Conservation (phyloP, 2,329 filamentous ascomycete genomes). For the Talaromyces sp. region DNA sequence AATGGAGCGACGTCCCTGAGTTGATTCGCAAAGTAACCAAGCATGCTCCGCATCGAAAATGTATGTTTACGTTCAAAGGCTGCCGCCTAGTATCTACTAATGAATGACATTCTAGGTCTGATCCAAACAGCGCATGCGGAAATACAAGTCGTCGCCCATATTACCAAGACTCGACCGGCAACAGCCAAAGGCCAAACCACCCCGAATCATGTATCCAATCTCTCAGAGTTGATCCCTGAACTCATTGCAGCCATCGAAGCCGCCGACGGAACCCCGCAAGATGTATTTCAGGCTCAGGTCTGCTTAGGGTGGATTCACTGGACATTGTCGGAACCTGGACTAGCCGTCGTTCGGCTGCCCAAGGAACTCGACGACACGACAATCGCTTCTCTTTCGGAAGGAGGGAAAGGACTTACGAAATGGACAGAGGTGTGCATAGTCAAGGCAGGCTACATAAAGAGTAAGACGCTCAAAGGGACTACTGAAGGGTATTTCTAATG, state of each 20-base stretch:
- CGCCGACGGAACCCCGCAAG: constrained; percentile 53
- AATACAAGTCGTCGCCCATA: constrained; percentile 59
- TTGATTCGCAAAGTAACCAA: constrained; percentile 90
- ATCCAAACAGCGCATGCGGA: constrained; percentile 68
- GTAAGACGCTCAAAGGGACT: constrained; percentile 43
- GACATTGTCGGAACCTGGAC: constrained; percentile 65
- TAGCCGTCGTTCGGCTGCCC: constrained; percentile 62
- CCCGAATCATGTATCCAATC: constrained; percentile 37
- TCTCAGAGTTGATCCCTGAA: constrained; percentile 40
- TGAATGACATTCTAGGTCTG: constrained; percentile 53
- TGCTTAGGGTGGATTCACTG: constrained; percentile 85
- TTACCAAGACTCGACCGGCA: constrained; percentile 33
- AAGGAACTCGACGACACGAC: constrained; percentile 57
- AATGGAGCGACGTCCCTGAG: constrained; percentile 83
- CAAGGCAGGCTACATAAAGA: constrained; percentile 74
- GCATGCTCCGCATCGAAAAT: constrained; percentile 79
- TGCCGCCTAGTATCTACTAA: constrained; percentile 20
- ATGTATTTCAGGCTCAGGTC: constrained; percentile 72
- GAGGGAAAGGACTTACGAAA: constrained; percentile 55
- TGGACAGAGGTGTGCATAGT: constrained; percentile 82
- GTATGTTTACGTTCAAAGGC: constrained; percentile 49
- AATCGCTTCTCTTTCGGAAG: constrained; percentile 51
- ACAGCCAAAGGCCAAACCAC: constrained; percentile 26
- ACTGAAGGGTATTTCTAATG: constrained; percentile 4
- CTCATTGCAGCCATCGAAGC: constrained; percentile 55